Percentiles rank a stretch among this genome's conserved stretches.
Evolutionary conservation across 768 basidiomycete species (phyloP).

Genomic region (Porphyrellus cyaneotinctus): DNA sequence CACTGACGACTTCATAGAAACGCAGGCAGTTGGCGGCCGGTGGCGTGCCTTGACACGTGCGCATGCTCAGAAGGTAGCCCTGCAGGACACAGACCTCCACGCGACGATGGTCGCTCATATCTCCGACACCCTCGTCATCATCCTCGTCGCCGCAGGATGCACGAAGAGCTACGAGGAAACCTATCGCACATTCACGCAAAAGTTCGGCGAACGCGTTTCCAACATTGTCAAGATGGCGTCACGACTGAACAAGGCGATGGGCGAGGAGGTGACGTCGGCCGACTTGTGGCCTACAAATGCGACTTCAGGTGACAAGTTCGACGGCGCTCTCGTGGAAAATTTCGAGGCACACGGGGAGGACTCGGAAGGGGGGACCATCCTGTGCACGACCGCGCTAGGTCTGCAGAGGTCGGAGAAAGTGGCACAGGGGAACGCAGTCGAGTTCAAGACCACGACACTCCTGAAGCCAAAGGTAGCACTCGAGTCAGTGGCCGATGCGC

Average conservation of each 20-base stretch:
- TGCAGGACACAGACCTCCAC: conserved; percentile 32
- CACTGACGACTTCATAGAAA: conserved; percentile 33
- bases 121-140: conserved; percentile 40
- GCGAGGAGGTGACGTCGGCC: conserved; percentile 54
- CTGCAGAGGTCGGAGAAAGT: conserved; percentile 38
- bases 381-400: conserved; percentile 59
- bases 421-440: conserved; percentile 36
- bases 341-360: conserved; percentile 27
- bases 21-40: conserved; percentile 48
- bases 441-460: conserved; percentile 47
- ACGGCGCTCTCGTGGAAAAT: conserved; percentile 43
- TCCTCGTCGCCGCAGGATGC: conserved; percentile 40
- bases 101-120: conserved; percentile 42
- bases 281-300: conserved; percentile 52
- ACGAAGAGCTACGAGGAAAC: conserved; percentile 30
- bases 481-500: conserved; percentile 28
- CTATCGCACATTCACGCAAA: conserved; percentile 30
- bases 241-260: conserved; percentile 44
- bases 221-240: conserved; percentile 33
- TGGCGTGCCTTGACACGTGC: conserved; percentile 54
- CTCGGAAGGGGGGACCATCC: conserved; percentile 27
- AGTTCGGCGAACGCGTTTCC: conserved; percentile 34
- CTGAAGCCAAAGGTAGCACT: conserved; percentile 56
- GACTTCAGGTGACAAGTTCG: conserved; percentile 39
- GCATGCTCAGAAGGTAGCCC: conserved; percentile 35